Conservation (phyloP, 1,139 yeast species). For the Kodamaea alishanica region DNA sequence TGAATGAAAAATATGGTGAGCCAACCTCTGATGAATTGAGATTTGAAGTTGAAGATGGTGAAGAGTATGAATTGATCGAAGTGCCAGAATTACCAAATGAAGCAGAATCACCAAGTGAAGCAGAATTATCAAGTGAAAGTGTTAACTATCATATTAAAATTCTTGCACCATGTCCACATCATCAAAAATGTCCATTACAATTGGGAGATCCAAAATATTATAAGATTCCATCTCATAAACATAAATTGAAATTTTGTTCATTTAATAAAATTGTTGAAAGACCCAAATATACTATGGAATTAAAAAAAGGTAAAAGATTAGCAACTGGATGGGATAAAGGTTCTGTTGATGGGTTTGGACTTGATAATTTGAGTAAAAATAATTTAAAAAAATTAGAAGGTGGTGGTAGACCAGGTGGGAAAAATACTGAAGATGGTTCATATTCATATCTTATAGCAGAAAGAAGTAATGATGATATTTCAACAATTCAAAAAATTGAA, state of each 20-base stretch:
- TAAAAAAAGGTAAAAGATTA: slow-evolving; percentile 74
- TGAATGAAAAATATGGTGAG: slow-evolving; percentile 39
- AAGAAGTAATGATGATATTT: slow-evolving; percentile 44
- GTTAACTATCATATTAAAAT: slow-evolving; percentile 56
- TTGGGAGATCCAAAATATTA: slow-evolving; percentile 68
- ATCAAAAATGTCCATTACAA: slow-evolving; percentile 82
- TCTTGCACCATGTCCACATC: slow-evolving; percentile 91
- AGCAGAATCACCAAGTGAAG: slow-evolving; percentile 3
- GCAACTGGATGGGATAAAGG: slow-evolving; percentile 69
- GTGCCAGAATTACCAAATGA: slow-evolving; percentile 17
- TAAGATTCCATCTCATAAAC: slow-evolving; percentile 57
- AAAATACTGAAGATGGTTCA: slow-evolving; percentile 68
- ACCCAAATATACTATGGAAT: slow-evolving; percentile 73
- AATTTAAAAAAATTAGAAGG: slow-evolving; percentile 37
- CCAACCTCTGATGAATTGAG: slow-evolving; percentile 43
- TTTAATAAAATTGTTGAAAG: slow-evolving; percentile 71
- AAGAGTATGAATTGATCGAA: slow-evolving; percentile 37
- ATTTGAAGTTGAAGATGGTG: slow-evolving; percentile 46
- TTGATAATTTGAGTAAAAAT: slow-evolving; percentile 27
- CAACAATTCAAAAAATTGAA: slow-evolving; percentile 34
- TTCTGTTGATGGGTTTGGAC: slow-evolving; percentile 52
- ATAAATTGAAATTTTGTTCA: slow-evolving; percentile 67
- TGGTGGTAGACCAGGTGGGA: slow-evolving; percentile 70
- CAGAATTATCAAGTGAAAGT: slow-evolving; percentile 18
- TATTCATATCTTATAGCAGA: slow-evolving; percentile 75